These are phyloP conservation scores for Cymbopogon flexuosus DNA, from an alignment of 202 grass and related monocot species.

Conservation along the genomic window DNA sequence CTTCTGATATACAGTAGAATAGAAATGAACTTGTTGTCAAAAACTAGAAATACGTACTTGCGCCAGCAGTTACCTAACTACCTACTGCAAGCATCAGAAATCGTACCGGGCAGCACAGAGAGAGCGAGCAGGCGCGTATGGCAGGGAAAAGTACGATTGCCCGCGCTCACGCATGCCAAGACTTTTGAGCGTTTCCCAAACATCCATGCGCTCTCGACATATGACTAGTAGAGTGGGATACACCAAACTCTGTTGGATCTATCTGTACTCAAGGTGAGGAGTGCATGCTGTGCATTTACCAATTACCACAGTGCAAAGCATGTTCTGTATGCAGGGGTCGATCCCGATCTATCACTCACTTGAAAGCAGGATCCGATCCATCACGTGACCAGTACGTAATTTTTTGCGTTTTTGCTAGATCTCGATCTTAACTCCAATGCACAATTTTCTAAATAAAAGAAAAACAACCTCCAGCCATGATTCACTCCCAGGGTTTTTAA, in stretches of 20 bases:
- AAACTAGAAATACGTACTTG: no score
- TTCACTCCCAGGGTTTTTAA: no score
- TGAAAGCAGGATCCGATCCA: neutral
- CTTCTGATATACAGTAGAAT: neutral
- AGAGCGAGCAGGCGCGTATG: neutral
- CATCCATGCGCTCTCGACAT: neutral
- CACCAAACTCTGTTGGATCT: constrained; percentile 15
- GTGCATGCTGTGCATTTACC: neutral
- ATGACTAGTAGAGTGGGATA: neutral
- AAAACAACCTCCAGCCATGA: neutral
- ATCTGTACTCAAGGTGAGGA: neutral
- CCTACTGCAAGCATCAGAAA: neutral
- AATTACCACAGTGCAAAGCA: neutral
- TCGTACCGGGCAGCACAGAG: neutral
- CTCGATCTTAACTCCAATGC: neutral
- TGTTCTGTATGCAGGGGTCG: neutral
- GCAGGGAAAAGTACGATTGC: neutral
- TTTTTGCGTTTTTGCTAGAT: neutral
- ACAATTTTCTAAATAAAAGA: neutral
- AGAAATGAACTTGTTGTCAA: no score
- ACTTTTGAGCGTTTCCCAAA: neutral
- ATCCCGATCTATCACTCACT: constrained; percentile 15
- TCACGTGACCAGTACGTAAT: neutral
- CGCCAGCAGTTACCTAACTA: no score
- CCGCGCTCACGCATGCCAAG: neutral